A percentile compares a stretch with the other conserved stretches of the same genome.
These are phyloP conservation scores for Cryptococcus sp. DNA, from an alignment of 1,284 basidiomycete genomes.

Conservation along the genomic window DNA sequence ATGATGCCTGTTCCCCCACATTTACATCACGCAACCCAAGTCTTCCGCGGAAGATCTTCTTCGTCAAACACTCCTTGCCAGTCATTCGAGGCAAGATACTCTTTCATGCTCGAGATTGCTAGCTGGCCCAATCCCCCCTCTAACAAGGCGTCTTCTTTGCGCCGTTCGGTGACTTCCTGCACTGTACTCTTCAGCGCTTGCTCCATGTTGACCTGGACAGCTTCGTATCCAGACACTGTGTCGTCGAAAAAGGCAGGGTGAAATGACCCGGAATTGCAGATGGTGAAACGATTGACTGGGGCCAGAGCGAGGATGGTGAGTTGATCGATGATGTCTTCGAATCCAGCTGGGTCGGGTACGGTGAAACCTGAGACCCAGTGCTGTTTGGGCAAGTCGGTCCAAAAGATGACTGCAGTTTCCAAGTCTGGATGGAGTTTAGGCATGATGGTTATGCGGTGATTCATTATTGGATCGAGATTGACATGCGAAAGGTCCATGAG, in stretches of 20 bases:
- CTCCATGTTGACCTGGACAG: not conserved
- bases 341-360: not conserved
- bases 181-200: not conserved
- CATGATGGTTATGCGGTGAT: not conserved
- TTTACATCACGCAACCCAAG: not conserved
- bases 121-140: not conserved
- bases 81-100: conserved; percentile 1
- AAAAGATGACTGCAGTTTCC: conserved; percentile 9
- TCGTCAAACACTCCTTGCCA: conserved; percentile 10
- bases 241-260: conserved; percentile 2
- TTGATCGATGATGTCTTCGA: conserved; percentile 12
- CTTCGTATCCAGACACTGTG: not conserved
- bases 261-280: conserved; percentile 9
- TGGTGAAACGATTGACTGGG: not conserved
- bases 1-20: too few relatives aligned
- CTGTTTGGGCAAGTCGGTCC: conserved; percentile 5
- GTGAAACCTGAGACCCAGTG: conserved; percentile 1
- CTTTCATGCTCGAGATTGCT: conserved; percentile 1
- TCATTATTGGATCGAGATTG: not conserved
- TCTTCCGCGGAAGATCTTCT: conserved; percentile 7
- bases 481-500: conserved; percentile 3
- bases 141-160: not conserved
- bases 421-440: not conserved
- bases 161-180: not conserved
- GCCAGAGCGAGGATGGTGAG: conserved; percentile 5